Conservation (phyloP, 805 yeast genomes). For the Metschnikowia santaceciliae region DNA sequence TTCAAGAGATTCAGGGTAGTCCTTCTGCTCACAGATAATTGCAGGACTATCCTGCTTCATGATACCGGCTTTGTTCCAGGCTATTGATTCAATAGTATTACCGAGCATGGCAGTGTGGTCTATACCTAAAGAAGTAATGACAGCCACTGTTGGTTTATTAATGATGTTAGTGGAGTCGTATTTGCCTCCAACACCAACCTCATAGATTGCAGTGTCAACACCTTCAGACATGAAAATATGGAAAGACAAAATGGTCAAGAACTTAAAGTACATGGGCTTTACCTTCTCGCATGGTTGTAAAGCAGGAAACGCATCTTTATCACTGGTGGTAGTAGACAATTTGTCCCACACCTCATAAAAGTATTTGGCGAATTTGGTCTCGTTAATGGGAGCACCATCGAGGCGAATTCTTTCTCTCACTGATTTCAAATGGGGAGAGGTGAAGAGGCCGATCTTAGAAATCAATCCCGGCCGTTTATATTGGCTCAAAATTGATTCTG, state of each 20-base stretch:
- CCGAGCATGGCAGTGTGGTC: slow-evolving; percentile 91
- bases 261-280: slow-evolving; percentile 93
- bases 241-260: slow-evolving; percentile 81
- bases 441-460: slow-evolving; percentile 80
- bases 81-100: slow-evolving; percentile 78
- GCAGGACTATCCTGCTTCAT: slow-evolving; percentile 69
- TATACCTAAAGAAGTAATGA: slow-evolving; percentile 81
- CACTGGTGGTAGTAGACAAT: slow-evolving; percentile 56
- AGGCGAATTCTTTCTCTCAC: slow-evolving; percentile 90
- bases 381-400: slow-evolving; percentile 80
- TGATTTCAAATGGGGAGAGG: slow-evolving; percentile 92
- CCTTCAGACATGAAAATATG: slow-evolving; percentile 86
- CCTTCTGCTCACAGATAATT: slow-evolving; percentile 56
- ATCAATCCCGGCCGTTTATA: slow-evolving; percentile 42
- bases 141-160: slow-evolving; percentile 75
- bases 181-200: slow-evolving; percentile 98
- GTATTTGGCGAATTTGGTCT: slow-evolving; percentile 73
- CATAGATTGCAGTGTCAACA: slow-evolving; percentile 91
- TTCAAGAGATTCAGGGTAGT: slow-evolving; percentile 47
- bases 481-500: slow-evolving; percentile 72
- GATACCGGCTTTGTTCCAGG: slow-evolving; percentile 96
- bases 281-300: slow-evolving; percentile 61
- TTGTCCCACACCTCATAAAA: slow-evolving; percentile 94
- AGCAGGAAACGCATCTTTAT: slow-evolving; percentile 55
- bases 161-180: slow-evolving; percentile 94